Evolutionary conservation across 129 eudicot species (phyloP).

Genomic region (Helichrysum umbraculigerum): DNA sequence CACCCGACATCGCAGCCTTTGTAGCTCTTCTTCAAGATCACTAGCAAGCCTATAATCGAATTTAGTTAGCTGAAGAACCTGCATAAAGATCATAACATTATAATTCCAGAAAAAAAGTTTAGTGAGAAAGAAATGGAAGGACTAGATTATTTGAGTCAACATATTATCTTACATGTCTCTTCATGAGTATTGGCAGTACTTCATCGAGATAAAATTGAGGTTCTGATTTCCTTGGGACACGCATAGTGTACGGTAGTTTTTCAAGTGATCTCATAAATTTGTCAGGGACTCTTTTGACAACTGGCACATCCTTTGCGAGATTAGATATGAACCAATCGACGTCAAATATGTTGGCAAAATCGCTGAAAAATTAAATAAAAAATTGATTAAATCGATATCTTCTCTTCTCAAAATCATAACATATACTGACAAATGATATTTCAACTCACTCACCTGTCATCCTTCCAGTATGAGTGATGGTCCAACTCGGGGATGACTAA

Average conservation of each 20-base stretch:
- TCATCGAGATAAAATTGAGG: conserved; percentile 80
- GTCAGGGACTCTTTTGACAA: conserved; percentile 85
- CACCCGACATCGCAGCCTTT: conserved; percentile 88
- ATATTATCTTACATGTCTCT: conserved; percentile 78
- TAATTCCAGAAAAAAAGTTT: not conserved
- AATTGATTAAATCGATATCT: not conserved
- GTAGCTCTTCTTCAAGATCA: conserved; percentile 84
- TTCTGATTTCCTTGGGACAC: conserved; percentile 94
- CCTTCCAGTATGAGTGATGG: conserved; percentile 95
- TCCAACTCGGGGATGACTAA: conserved; percentile 94
- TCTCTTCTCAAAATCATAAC: not conserved
- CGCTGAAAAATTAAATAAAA: conserved; percentile 49
- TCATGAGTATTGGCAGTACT: conserved; percentile 75
- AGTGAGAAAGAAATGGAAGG: not conserved
- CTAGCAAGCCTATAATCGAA: conserved; percentile 95
- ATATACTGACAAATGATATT: conserved; percentile 2
- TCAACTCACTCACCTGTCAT: conserved; percentile 65
- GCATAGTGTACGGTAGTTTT: conserved; percentile 97
- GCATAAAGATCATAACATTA: conserved; percentile 31
- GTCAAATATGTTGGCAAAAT: conserved; percentile 83
- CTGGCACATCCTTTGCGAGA: conserved; percentile 80
- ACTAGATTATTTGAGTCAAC: not conserved
- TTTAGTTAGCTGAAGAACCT: conserved; percentile 95
- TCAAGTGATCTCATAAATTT: conserved; percentile 91
- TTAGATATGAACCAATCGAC: conserved; percentile 86